Evolutionary conservation across 1,284 basidiomycete species (phyloP).

Genomic region (Phaffia rhodozyma): DNA sequence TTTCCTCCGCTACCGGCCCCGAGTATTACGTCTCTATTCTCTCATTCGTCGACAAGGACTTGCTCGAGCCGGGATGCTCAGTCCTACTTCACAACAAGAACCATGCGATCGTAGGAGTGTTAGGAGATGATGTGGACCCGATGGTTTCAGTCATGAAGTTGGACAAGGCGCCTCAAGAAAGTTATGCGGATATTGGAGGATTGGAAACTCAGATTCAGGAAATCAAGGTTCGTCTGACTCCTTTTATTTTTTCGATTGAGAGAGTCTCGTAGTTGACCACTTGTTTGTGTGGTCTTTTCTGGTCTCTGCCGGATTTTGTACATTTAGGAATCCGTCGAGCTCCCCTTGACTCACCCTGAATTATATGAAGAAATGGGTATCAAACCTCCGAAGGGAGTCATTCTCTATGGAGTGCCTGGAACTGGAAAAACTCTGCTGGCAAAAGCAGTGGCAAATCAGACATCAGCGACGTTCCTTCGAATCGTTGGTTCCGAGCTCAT

Average conservation of each 20-base stretch:
- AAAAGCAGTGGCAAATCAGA: slow-evolving; percentile 98
- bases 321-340: slow-evolving; percentile 86
- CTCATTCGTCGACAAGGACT: slow-evolving; percentile 97
- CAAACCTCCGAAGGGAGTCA: slow-evolving; percentile 96
- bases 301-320: background rate
- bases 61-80: slow-evolving; percentile 90
- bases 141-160: slow-evolving; percentile 98
- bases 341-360: slow-evolving; percentile 95
- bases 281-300: background rate
- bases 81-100: slow-evolving; percentile 95
- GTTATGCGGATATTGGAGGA: slow-evolving; percentile 96
- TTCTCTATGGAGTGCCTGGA: slow-evolving; percentile 95
- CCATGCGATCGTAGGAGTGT: slow-evolving; percentile 85
- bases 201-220: slow-evolving; percentile 95
- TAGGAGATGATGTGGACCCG: slow-evolving; percentile 94
- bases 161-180: slow-evolving; percentile 96
- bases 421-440: slow-evolving; percentile 97
- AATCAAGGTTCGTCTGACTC: slow-evolving; percentile 61
- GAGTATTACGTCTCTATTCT: slow-evolving; percentile 98
- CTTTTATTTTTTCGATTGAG: slow-evolving; percentile 1
- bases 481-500: slow-evolving; percentile 97
- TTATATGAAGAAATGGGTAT: slow-evolving; percentile 99
- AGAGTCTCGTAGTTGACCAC: background rate
- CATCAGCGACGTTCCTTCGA: slow-evolving; percentile 94
- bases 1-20: slow-evolving; percentile 86